Evolutionary conservation across 2,329 filamentous ascomycete species (phyloP), one percentile per base, ranked within the genome.

Genomic region (Venturia nashicola): DNA sequence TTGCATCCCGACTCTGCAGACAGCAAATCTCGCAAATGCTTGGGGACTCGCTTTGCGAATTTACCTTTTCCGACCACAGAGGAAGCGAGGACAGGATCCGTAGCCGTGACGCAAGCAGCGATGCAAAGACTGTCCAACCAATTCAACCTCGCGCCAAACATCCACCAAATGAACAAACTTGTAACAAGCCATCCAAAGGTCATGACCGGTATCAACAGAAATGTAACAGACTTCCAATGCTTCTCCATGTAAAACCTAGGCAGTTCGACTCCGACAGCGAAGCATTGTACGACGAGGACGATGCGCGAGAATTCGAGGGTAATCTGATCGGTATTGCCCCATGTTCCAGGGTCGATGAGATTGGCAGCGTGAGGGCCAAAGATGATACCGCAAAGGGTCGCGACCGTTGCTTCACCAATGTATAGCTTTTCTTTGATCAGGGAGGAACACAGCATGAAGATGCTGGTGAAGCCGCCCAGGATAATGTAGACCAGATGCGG

Each of bases 31-130:
- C 94, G 85, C 77, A 99, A 79, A 86, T 99, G 94, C 79, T 97
- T 97, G 27, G 94, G 94, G 5, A 99, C 91, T 67, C 94, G 86
- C 78, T 96, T 96, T 43, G 94, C 93, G 71, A 99, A 99, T 76
- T 99, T 99, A 71, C 94, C 94, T 79, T 97, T 99, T 74, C 94
- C 94, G 62, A 99, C 94, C 63, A 99, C 94, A 18, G 94, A 99
- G 16, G 94, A 97, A 36, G 94, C 94, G 72, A 99, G 79, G 68
- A 99, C 94, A 64, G 94, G 94, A 77, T 99, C 94, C 5, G 94
- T 99, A 59, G 94, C 94, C 2, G 94, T 99, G 63, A 99, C 91
- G 73, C 94, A 99, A 65, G 94, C 94, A 20, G 94, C 88, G 67
- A 91, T 83, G 42, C 88, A 87, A 64, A 99, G 82, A 72, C 89